phyloP scores from a whole-genome alignment of 257 asterid genomes.

The Lycium ferocissimum region DNA sequence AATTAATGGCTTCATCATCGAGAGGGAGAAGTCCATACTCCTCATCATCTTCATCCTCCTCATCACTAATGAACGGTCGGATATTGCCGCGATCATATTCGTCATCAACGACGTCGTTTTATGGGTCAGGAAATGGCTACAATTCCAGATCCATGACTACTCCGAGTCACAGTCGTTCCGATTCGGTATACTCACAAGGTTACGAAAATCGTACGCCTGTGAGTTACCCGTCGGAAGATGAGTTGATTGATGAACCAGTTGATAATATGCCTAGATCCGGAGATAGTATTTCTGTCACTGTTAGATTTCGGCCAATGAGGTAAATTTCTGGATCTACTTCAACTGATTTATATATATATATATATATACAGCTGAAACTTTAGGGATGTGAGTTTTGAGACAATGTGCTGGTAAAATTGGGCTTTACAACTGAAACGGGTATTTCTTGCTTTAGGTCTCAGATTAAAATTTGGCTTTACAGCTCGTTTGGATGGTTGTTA shows the following conservation, averaged over 20 bases:
- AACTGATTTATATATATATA: slow-evolving; percentile 36
- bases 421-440: no score
- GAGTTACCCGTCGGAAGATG: slow-evolving; percentile 71
- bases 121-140: slow-evolving; percentile 80
- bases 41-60: slow-evolving; percentile 84
- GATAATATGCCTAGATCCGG: slow-evolving; percentile 79
- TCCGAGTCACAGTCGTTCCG: slow-evolving; percentile 55
- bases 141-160: slow-evolving; percentile 84
- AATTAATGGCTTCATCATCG: slow-evolving; percentile 94
- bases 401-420: background rate
- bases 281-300: slow-evolving; percentile 93
- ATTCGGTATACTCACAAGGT: slow-evolving; percentile 48
- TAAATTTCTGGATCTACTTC: slow-evolving; percentile 47
- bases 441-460: no score
- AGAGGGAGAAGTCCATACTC: slow-evolving; percentile 92
- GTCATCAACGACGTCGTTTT: slow-evolving; percentile 67
- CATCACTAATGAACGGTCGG: slow-evolving; percentile 80
- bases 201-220: slow-evolving; percentile 59
- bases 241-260: slow-evolving; percentile 62
- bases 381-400: background rate
- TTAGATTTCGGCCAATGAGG: slow-evolving; percentile 97
- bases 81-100: slow-evolving; percentile 70
- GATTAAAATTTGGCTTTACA: no score
- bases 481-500: no score
- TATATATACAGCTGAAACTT: background rate